Conservation (phyloP, 495 filamentous ascomycete species). For the Penicillium turbatum region DNA sequence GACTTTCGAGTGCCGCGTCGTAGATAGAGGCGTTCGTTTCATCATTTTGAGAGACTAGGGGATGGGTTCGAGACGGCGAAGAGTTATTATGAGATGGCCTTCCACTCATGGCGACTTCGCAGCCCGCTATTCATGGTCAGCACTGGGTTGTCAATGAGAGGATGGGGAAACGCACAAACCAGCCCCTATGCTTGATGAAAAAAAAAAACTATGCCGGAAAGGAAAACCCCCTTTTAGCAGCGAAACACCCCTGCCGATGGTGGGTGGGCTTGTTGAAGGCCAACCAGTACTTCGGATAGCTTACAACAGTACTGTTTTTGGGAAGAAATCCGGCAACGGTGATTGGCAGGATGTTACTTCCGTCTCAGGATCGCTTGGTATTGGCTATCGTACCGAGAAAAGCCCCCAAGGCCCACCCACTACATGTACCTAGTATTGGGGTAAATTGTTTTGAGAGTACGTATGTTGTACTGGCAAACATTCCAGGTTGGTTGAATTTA, state of each 20-base stretch:
- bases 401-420: not conserved
- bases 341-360: not conserved
- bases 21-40: not conserved
- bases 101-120: slow-evolving; percentile 1
- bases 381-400: not conserved
- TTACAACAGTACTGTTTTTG: not conserved
- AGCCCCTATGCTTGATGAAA: not conserved
- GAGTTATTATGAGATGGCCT: not conserved
- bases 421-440: no score
- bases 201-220: not conserved
- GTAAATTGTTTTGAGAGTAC: no score
- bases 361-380: not conserved
- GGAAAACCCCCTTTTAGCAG: not conserved
- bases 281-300: not conserved
- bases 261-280: not conserved
- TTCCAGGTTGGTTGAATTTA: not conserved
- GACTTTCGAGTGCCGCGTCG: not conserved
- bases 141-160: not conserved
- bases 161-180: not conserved
- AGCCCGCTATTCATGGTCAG: slow-evolving; percentile 1
- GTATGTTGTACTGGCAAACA: not conserved
- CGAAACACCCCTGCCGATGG: not conserved
- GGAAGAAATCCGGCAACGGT: not conserved
- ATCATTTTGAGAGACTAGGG: not conserved
- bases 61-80: not conserved